A percentile compares a stretch with the other conserved stretches of the same genome.
Conservation (phyloP, 2,329 filamentous ascomycete genomes). For the Trichoderma cornu-damae region DNA sequence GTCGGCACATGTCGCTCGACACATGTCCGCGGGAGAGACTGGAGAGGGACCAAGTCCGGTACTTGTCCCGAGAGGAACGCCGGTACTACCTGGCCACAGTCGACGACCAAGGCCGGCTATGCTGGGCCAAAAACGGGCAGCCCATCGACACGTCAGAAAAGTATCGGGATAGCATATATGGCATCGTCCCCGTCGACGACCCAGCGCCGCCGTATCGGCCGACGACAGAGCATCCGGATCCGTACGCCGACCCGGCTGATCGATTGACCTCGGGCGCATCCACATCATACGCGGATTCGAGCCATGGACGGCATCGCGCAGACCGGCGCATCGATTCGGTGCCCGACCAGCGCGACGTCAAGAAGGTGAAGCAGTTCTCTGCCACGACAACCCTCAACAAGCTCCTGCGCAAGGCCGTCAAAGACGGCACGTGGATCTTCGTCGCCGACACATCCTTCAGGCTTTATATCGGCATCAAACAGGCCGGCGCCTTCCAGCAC, state of each 20-base stretch:
- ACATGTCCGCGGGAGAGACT: conserved; percentile 68
- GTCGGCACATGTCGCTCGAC: conserved; percentile 62
- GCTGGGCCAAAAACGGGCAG: conserved; percentile 78
- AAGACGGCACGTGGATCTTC: conserved; percentile 91
- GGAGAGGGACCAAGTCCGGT: conserved; percentile 75
- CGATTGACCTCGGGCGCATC: conserved; percentile 19
- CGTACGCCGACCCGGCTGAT: not conserved
- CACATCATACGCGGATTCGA: conserved; percentile 32
- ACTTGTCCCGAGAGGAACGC: conserved; percentile 76
- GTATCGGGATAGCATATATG: conserved; percentile 75
- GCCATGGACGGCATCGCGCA: conserved; percentile 54
- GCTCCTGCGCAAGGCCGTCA: conserved; percentile 70
- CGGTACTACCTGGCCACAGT: conserved; percentile 75
- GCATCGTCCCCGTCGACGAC: conserved; percentile 60
- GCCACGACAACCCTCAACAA: conserved; percentile 72
- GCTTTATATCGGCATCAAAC: conserved; percentile 85
- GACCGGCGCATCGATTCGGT: conserved; percentile 61
- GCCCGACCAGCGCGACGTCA: conserved; percentile 53
- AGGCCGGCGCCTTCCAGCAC: conserved; percentile 83
- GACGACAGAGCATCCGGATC: not conserved
- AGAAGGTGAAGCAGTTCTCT: conserved; percentile 57
- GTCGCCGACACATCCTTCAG: conserved; percentile 81
- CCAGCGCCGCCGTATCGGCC: conserved; percentile 42
- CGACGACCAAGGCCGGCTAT: conserved; percentile 67
- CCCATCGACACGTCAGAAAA: conserved; percentile 70